Percentiles rank a stretch among this genome's conserved stretches.
phyloP scores from a whole-genome alignment of 2,329 filamentous ascomycete species.

The Diplodia corticola region DNA sequence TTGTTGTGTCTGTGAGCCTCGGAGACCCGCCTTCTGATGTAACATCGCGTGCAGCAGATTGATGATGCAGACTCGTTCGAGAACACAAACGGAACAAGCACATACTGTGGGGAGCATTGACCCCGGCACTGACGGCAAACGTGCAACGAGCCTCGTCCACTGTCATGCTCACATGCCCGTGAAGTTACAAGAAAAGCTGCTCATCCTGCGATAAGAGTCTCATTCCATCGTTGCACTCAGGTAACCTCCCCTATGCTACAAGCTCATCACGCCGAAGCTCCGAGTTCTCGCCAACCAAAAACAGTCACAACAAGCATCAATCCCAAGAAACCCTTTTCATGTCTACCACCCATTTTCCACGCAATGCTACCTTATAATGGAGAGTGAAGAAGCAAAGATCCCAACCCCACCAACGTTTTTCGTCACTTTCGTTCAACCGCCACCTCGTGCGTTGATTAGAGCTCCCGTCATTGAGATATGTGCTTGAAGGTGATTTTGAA shows the following conservation, averaged over 20 bases:
- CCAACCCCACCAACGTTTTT: neutral
- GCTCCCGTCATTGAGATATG: constrained; percentile 2
- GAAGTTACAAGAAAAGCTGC: neutral
- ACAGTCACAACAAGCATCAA: neutral
- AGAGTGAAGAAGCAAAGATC: neutral
- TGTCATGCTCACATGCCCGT: no score
- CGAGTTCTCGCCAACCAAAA: constrained; percentile 1
- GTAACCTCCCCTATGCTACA: neutral
- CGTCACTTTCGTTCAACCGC: neutral
- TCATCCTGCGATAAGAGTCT: neutral
- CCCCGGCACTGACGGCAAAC: neutral
- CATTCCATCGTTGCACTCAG: neutral
- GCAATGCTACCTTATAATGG: constrained; percentile 15
- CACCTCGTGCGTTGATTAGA: constrained; percentile 2
- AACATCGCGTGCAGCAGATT: neutral
- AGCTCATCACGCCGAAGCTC: constrained; percentile 14
- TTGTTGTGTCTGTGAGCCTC: neutral
- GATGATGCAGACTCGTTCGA: neutral
- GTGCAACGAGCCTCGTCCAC: neutral
- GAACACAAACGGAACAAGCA: neutral
- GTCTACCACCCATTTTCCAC: constrained; percentile 14
- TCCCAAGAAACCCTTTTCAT: constrained; percentile 6
- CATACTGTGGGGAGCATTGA: neutral
- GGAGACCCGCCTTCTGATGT: neutral
- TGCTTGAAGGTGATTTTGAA: neutral